phyloP scores from a whole-genome alignment of 495 filamentous ascomycete genomes.

The Aspergillus saccharolyticus region DNA sequence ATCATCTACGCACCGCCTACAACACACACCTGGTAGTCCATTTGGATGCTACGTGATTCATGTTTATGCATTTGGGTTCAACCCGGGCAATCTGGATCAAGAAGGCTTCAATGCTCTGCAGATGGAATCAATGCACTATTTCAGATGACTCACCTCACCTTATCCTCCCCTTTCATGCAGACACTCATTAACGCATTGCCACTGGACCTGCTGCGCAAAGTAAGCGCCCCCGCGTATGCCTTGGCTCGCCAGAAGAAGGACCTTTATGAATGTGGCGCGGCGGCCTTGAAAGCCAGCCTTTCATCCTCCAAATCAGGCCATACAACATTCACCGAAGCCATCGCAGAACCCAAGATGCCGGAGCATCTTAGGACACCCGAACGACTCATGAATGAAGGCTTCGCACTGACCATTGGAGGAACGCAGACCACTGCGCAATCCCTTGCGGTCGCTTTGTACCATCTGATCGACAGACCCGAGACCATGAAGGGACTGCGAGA shows the following conservation, averaged over 20 bases:
- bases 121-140: constrained; percentile 23
- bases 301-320: background rate
- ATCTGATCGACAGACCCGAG: constrained; percentile 9
- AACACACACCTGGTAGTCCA: constrained; percentile 12
- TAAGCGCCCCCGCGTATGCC: constrained; percentile 14
- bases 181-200: constrained; percentile 15
- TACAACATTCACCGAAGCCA: constrained; percentile 2
- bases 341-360: constrained; percentile 13
- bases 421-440: constrained; percentile 36
- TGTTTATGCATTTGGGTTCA: constrained; percentile 23
- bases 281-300: constrained; percentile 2
- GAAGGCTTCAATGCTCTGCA: constrained; percentile 22
- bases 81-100: constrained; percentile 21
- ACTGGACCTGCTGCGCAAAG: constrained; percentile 1
- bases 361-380: constrained; percentile 12
- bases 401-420: constrained; percentile 35
- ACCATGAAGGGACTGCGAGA: constrained; percentile 21
- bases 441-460: constrained; percentile 16
- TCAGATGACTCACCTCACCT: constrained; percentile 11
- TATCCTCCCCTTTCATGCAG: constrained; percentile 20
- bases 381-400: constrained; percentile 37
- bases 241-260: constrained; percentile 13
- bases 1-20: constrained; percentile 11
- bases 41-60: constrained; percentile 25
- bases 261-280: constrained; percentile 1